Percentiles rank a stretch among this genome's conserved stretches.
Conservation (phyloP, 2,329 filamentous ascomycete species). For the Rosellinia necatrix region DNA sequence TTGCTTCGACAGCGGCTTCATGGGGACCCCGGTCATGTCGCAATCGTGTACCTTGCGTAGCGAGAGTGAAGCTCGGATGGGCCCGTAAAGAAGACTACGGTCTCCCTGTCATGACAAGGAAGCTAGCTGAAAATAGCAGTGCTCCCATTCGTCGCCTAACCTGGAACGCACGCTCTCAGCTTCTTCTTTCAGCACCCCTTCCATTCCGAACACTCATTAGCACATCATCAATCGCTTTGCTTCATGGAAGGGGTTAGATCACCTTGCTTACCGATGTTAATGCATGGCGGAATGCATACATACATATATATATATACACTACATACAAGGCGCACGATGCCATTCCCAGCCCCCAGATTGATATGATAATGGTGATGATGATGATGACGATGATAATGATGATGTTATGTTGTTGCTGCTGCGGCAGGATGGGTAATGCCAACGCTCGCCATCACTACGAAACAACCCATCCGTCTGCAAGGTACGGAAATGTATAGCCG, state of each 20-base stretch:
- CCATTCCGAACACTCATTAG: conserved; percentile 14
- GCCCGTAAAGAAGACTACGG: conserved; percentile 18
- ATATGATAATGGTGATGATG: too few species aligned
- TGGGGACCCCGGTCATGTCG: conserved; percentile 15
- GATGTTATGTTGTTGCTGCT: too few species aligned
- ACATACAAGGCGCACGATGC: too few species aligned
- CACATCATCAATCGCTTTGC: conserved; percentile 6
- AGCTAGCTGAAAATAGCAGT: conserved; percentile 27
- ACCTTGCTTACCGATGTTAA: not conserved
- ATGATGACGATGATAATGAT: too few species aligned
- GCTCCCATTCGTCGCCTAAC: conserved; percentile 30
- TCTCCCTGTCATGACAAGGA: conserved; percentile 9
- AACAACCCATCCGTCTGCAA: too few species aligned
- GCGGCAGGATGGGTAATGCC: too few species aligned
- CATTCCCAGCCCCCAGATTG: not conserved
- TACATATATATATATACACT: too few species aligned
- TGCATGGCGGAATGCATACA: too few species aligned
- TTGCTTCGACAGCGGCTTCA: too few species aligned
- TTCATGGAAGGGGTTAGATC: conserved; percentile 2
- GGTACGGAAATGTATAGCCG: too few species aligned
- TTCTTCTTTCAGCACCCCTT: conserved; percentile 13
- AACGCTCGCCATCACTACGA: too few species aligned
- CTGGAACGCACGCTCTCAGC: conserved; percentile 17
- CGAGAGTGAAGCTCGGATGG: conserved; percentile 10
- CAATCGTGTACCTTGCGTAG: not conserved